Conservation (phyloP, 495 filamentous ascomycete genomes). For the Lophiostoma macrostomum region DNA sequence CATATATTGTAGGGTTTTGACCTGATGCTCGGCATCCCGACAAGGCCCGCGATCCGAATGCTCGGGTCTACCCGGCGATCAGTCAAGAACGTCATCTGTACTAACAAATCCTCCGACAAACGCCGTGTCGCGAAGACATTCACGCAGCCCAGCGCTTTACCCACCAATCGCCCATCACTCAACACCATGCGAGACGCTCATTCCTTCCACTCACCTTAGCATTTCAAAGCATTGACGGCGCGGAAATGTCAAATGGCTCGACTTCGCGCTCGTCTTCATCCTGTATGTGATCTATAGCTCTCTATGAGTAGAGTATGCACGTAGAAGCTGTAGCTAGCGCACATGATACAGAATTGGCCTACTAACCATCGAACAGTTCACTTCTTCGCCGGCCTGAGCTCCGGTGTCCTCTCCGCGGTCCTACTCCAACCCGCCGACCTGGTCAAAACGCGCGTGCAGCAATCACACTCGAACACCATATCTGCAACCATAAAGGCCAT, state of each 20-base stretch:
- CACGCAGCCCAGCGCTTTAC: neutral
- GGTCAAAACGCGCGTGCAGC: constrained; percentile 93
- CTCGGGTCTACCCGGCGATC: neutral
- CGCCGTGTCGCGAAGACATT: neutral
- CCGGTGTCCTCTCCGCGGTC: constrained; percentile 80
- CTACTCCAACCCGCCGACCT: constrained; percentile 95
- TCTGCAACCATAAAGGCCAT: constrained; percentile 68
- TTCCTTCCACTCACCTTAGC: constrained; percentile 3
- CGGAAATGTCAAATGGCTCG: constrained; percentile 35
- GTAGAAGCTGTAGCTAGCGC: no score
- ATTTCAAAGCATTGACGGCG: constrained; percentile 10
- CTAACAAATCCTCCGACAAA: constrained; percentile 9
- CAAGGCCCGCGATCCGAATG: neutral
- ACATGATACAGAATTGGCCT: no score
- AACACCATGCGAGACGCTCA: constrained; percentile 20
- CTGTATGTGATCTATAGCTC: constrained; percentile 26
- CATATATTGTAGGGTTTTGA: no score
- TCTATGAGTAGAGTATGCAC: no score
- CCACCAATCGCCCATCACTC: neutral
- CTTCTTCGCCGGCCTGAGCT: constrained; percentile 83
- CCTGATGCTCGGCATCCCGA: constrained; percentile 6
- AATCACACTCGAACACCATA: constrained; percentile 62
- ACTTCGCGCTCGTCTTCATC: constrained; percentile 30
- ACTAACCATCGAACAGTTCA: constrained; percentile 57
- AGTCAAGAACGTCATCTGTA: constrained; percentile 3